These are phyloP conservation scores for Triangularia verruculosa DNA, from an alignment of 2,329 filamentous ascomycete genomes.

Conservation along the genomic window DNA sequence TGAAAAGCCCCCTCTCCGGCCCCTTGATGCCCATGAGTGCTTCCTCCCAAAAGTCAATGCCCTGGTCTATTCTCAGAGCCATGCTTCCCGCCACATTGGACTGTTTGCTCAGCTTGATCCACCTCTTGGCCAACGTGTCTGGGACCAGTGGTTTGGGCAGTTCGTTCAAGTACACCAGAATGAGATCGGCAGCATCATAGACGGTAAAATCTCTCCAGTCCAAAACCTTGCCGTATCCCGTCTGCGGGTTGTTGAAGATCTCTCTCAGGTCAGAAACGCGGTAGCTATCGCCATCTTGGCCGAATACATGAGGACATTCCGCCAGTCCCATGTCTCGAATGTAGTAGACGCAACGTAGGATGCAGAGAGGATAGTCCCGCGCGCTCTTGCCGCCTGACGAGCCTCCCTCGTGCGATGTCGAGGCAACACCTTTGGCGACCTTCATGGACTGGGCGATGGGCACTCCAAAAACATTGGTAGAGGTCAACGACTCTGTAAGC, in stretches of 20 bases:
- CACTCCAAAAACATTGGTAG: conserved; percentile 29
- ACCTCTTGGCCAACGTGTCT: conserved; percentile 39
- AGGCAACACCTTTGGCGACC: conserved; percentile 38
- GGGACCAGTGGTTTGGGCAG: conserved; percentile 40
- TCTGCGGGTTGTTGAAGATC: conserved; percentile 35
- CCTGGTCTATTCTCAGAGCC: conserved; percentile 38
- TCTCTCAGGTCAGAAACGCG: conserved; percentile 37
- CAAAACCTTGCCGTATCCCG: conserved; percentile 39
- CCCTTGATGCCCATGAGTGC: conserved; percentile 40
- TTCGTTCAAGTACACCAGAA: conserved; percentile 39
- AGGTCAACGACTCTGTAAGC: background rate
- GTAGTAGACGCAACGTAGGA: conserved; percentile 41
- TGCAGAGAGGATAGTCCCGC: conserved; percentile 41
- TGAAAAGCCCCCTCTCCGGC: conserved; percentile 38
- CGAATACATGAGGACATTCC: conserved; percentile 38
- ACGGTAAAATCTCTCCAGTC: conserved; percentile 38
- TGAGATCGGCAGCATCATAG: conserved; percentile 42
- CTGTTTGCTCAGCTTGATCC: conserved; percentile 42
- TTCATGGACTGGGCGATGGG: conserved; percentile 40
- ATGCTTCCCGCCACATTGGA: conserved; percentile 36
- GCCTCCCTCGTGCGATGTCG: conserved; percentile 38
- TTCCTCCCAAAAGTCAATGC: conserved; percentile 48
- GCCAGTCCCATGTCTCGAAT: conserved; percentile 34
- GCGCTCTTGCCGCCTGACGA: conserved; percentile 31
- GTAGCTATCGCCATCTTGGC: conserved; percentile 33